Evolutionary conservation across 768 basidiomycete species (phyloP).

Genomic region (Pleurotus djamor): DNA sequence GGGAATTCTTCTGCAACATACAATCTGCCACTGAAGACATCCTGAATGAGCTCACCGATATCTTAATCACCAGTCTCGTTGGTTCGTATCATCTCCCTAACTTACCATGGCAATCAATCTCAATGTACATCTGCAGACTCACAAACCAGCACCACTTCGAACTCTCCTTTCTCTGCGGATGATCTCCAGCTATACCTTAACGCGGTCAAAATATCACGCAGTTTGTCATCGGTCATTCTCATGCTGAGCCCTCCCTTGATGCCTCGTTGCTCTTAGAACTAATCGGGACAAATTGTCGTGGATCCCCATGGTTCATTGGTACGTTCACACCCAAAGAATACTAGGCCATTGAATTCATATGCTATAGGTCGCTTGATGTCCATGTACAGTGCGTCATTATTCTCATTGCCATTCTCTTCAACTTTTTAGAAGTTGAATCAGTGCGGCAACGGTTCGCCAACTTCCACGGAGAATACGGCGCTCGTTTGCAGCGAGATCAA

Average conservation of each 20-base stretch:
- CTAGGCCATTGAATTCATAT: not conserved
- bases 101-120: not conserved
- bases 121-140: constrained; percentile 4
- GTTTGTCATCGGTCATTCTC: not conserved
- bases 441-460: constrained; percentile 35
- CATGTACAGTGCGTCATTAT: not conserved
- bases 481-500: constrained; percentile 32
- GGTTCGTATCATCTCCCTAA: constrained; percentile 5
- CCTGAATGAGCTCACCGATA: constrained; percentile 21
- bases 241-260: constrained; percentile 12
- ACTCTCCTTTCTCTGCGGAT: constrained; percentile 9
- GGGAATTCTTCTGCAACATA: constrained; percentile 24
- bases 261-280: not conserved
- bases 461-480: constrained; percentile 38
- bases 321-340: constrained; percentile 6
- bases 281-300: not conserved
- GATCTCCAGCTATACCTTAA: not conserved
- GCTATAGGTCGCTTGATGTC: constrained; percentile 10
- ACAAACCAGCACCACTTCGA: constrained; percentile 5
- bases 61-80: constrained; percentile 12
- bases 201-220: not conserved
- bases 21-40: constrained; percentile 13
- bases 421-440: constrained; percentile 7
- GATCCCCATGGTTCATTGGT: constrained; percentile 10
- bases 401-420: too few relatives aligned